phyloP scores from a whole-genome alignment of 2,329 filamentous ascomycete genomes.

The Paecilomyces niveus region DNA sequence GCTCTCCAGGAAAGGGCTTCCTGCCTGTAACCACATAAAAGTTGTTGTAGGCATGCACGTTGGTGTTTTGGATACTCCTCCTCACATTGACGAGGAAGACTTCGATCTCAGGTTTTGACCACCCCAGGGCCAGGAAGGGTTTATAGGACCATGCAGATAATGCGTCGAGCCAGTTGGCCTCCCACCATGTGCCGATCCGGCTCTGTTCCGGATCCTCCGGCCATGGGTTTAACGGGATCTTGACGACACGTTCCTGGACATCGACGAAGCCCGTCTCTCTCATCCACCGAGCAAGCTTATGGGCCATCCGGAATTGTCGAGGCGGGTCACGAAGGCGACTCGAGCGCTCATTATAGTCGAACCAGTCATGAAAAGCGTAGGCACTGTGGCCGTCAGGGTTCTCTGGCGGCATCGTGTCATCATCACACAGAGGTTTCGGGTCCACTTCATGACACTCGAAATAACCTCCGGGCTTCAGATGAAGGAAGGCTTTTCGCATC shows the following conservation, averaged over 20 bases:
- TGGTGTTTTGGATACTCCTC: conserved; percentile 32
- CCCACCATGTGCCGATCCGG: conserved; percentile 43
- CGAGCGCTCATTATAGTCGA: conserved; percentile 32
- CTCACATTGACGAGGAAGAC: conserved; percentile 39
- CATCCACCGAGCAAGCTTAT: conserved; percentile 49
- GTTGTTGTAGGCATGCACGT: conserved; percentile 35
- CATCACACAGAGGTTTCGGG: conserved; percentile 45
- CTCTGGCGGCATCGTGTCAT: conserved; percentile 44
- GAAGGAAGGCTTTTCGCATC: conserved; percentile 44
- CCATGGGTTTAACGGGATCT: conserved; percentile 49
- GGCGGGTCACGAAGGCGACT: conserved; percentile 39
- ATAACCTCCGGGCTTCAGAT: conserved; percentile 52
- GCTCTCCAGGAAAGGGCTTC: conserved; percentile 21
- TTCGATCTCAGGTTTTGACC: conserved; percentile 40
- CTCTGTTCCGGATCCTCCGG: conserved; percentile 41
- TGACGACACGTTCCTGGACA: conserved; percentile 46
- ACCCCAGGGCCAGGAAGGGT: conserved; percentile 34
- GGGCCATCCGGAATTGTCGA: conserved; percentile 46
- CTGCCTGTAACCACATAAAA: conserved; percentile 32
- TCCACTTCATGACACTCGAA: conserved; percentile 39
- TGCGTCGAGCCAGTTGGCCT: conserved; percentile 39
- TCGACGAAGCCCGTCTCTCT: conserved; percentile 52
- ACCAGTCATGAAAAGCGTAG: conserved; percentile 43
- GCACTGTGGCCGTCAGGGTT: conserved; percentile 30
- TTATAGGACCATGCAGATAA: conserved; percentile 39